Evolutionary conservation across 495 filamentous ascomycete species (phyloP).

Genomic region (Podospora pseudopauciseta): DNA sequence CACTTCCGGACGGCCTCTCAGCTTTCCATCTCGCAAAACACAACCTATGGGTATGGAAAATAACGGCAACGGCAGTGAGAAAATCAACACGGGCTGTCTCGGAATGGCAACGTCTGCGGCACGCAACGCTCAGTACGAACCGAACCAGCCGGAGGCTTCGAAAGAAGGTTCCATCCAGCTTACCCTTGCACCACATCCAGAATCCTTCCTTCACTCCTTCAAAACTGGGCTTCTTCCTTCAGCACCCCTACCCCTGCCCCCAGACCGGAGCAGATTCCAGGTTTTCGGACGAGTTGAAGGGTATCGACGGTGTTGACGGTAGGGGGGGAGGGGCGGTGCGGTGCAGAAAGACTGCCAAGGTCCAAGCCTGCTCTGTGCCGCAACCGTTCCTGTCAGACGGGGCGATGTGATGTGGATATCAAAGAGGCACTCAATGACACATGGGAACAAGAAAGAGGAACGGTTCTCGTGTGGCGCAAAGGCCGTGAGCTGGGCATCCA

Average conservation of each 20-base stretch:
- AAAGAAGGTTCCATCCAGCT: not conserved
- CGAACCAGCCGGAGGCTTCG: not conserved
- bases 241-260: not conserved
- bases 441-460: slow-evolving; percentile 9
- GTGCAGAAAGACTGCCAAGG: slow-evolving; percentile 9
- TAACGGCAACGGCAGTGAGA: not conserved
- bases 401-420: slow-evolving; percentile 5
- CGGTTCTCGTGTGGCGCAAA: slow-evolving; percentile 8
- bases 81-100: not conserved
- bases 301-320: slow-evolving; percentile 1
- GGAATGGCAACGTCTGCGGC: not conserved
- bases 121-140: not conserved
- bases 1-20: not conserved
- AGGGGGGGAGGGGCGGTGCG: not conserved
- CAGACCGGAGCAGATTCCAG: not conserved
- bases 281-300: slow-evolving; percentile 4
- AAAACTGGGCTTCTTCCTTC: not conserved
- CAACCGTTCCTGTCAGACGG: slow-evolving; percentile 18
- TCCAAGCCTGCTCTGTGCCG: slow-evolving; percentile 12
- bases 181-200: not conserved
- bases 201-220: slow-evolving; percentile 9
- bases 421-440: slow-evolving; percentile 11
- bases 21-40: not conserved
- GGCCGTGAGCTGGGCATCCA: slow-evolving; percentile 1
- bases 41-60: not conserved